A percentile compares a stretch with the other conserved stretches of the same genome.
phyloP scores from a whole-genome alignment of 306 rosid species.

The Carpinus fangiana region DNA sequence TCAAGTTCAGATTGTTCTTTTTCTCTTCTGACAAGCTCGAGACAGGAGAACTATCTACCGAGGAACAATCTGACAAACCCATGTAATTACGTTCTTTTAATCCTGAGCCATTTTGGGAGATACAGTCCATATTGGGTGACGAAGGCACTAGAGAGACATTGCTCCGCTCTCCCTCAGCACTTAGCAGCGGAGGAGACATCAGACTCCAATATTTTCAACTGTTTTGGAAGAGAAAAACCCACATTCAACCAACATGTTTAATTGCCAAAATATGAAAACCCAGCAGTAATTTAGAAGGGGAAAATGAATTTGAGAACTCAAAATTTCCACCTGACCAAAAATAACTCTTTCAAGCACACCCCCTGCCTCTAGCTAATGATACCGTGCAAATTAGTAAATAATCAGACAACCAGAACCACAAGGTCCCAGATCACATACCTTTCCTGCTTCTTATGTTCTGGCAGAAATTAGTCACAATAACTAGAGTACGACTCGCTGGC shows the following conservation, averaged over 20 bases:
- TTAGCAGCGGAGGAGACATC: constrained; percentile 77
- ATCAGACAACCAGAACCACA: background rate
- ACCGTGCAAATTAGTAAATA: background rate
- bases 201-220: constrained; percentile 31
- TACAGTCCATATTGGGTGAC: constrained; percentile 55
- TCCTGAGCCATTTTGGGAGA: constrained; percentile 55
- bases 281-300: background rate
- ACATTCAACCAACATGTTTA: background rate
- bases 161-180: constrained; percentile 64
- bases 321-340: background rate
- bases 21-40: constrained; percentile 64
- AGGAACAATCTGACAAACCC: constrained; percentile 88
- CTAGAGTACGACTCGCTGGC: background rate
- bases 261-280: constrained; percentile 17
- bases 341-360: background rate
- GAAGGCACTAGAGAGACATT: constrained; percentile 48
- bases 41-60: constrained; percentile 77
- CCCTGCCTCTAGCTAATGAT: background rate
- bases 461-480: background rate
- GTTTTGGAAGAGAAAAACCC: constrained; percentile 20
- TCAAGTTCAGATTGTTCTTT: constrained; percentile 66
- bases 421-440: background rate
- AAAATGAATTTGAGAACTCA: background rate
- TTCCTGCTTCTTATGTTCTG: background rate
- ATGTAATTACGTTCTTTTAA: constrained; percentile 84